Conservation (phyloP, 2,329 filamentous ascomycete species). For the Nothopassalora personata region DNA sequence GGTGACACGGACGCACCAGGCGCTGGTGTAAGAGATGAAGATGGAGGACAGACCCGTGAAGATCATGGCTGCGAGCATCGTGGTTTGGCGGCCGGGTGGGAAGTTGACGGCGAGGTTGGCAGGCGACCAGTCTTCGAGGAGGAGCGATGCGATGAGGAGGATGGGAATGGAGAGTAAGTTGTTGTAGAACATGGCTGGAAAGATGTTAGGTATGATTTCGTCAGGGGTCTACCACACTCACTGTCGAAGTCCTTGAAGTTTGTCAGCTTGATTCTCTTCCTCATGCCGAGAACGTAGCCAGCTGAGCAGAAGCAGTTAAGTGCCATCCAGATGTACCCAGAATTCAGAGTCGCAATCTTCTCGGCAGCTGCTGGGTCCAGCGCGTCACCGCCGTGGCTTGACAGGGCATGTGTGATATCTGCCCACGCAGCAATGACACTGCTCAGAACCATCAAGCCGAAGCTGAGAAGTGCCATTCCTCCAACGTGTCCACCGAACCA, state of each 20-base stretch:
- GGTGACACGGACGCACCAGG: slow-evolving; percentile 96
- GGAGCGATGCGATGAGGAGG: slow-evolving; percentile 71
- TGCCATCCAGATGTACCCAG: slow-evolving; percentile 96
- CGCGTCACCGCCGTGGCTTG: slow-evolving; percentile 46
- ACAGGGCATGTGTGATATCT: slow-evolving; percentile 80
- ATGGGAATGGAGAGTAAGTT: slow-evolving; percentile 95
- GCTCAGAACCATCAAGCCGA: slow-evolving; percentile 93
- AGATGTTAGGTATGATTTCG: slow-evolving; percentile 1
- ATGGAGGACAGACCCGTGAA: slow-evolving; percentile 89
- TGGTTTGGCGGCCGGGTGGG: slow-evolving; percentile 69
- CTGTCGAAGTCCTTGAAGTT: slow-evolving; percentile 99
- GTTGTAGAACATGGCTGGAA: slow-evolving; percentile 97
- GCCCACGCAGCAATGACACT: slow-evolving; percentile 95
- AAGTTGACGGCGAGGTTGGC: slow-evolving; percentile 84
- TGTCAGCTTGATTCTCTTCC: slow-evolving; percentile 98
- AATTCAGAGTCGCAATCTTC: slow-evolving; percentile 82
- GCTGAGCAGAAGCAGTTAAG: slow-evolving; percentile 95
- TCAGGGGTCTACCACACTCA: slow-evolving; percentile 49
- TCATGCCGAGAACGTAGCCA: slow-evolving; percentile 84
- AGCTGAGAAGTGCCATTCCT: slow-evolving; percentile 80
- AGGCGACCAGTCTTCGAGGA: slow-evolving; percentile 88
- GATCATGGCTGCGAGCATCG: slow-evolving; percentile 78
- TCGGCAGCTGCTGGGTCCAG: slow-evolving; percentile 53
- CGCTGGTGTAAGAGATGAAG: slow-evolving; percentile 99
- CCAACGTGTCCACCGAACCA: slow-evolving; percentile 96